Evolutionary conservation across 2,329 filamentous ascomycete genomes (phyloP), one percentile per base, ranked within the genome.

Genomic region (Apiospora kogelbergensis): DNA sequence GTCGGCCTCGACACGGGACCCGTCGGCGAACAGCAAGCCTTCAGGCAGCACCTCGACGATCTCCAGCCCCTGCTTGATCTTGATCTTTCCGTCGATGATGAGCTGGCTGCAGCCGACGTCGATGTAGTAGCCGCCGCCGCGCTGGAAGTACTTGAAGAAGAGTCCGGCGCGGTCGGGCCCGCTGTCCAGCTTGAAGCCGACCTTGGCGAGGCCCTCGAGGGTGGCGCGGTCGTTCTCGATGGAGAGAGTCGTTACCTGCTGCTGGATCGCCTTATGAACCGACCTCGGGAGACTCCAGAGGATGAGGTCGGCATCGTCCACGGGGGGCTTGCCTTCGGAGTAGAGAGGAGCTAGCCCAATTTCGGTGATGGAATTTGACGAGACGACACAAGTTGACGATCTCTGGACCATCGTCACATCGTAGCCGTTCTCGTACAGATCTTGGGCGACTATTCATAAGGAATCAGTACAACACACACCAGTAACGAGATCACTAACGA

Each of bases 251-350:
- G 83, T 85, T 4, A 80, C 53, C 41, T 83, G 83, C 20, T 84
- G 77, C 65, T 92, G 87, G 7, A 88, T 76, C 0, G 86, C 81
- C 73, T 93, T 93, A 68, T 89, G 81, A 0, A 93, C 81, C 1
- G 88, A 82, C 0, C 80, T 83, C 0, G 92, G 90, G 1, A 86
- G 78, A 41, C 86, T 85, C 76, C 89, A 88, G 0, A 86, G 77
- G 1, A 85, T 79, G 2, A 93, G 69, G 73, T 95, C 92, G 0
- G 88, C 88, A 60, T 93, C 91, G 37, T 93, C 89, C 6, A 85
- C 84, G 0, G 88, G 86, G 0, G 90, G 90, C 0, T 85, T 84
- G 20, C 78, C 79, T 68, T 89, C 86, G 0, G 77, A 77, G 74
- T 85, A 87, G 1, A 88, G 71, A 0, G 84, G 84, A 64, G 84